Conservation (phyloP, 1,284 basidiomycete species). For the Wallemia mellicola region DNA sequence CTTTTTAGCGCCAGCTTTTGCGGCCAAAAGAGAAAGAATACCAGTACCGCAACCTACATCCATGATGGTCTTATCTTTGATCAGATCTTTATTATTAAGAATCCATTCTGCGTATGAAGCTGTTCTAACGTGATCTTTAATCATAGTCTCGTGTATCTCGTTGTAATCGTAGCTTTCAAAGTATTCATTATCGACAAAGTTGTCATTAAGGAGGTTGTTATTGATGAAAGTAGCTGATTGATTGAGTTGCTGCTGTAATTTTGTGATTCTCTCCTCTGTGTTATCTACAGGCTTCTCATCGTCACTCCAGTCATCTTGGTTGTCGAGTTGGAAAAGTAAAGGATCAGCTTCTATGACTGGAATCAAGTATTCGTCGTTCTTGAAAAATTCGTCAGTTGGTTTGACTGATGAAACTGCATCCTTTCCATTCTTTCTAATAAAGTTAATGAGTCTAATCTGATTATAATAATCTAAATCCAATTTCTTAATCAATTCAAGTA, state of each 20-base stretch:
- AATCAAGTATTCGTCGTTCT: conserved; percentile 41
- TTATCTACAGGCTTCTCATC: conserved; percentile 13
- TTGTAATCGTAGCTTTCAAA: conserved; percentile 82
- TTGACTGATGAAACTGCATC: conserved; percentile 21
- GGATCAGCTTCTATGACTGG: conserved; percentile 59
- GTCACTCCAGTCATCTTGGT: conserved; percentile 43
- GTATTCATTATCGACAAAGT: conserved; percentile 28
- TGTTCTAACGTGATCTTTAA: conserved; percentile 61
- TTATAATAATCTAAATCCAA: conserved; percentile 32
- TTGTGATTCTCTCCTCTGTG: conserved; percentile 16
- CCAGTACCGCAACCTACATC: conserved; percentile 89
- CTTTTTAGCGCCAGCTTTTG: conserved; percentile 61
- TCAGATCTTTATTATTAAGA: conserved; percentile 48
- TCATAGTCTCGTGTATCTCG: conserved; percentile 31
- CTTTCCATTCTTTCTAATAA: conserved; percentile 38
- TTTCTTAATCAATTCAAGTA: conserved; percentile 3
- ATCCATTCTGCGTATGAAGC: conserved; percentile 80
- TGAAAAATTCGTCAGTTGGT: conserved; percentile 30
- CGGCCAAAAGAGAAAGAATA: conserved; percentile 76
- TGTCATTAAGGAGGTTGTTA: conserved; percentile 22
- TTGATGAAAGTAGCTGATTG: conserved; percentile 26
- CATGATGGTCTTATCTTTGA: conserved; percentile 60
- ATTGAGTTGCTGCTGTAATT: conserved; percentile 9
- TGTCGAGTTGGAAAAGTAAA: conserved; percentile 23
- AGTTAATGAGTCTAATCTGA: conserved; percentile 52